Evolutionary conservation across 495 filamentous ascomycete species (phyloP).

Genomic region (Penicillium nucicola): DNA sequence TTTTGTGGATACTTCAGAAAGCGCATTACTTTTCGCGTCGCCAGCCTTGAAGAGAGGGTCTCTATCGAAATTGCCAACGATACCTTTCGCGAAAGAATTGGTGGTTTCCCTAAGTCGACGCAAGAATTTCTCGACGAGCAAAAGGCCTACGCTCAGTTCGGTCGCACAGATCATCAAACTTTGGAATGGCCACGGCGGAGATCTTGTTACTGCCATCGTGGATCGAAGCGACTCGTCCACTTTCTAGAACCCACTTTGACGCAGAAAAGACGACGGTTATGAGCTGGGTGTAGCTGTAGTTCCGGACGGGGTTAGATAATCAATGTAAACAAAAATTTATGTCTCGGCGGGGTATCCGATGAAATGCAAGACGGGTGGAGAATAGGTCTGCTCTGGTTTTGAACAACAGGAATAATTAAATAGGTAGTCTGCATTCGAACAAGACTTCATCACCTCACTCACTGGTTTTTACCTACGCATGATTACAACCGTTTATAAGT

Average conservation of each 20-base stretch:
- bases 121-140: neutral
- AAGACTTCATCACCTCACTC: too few species aligned
- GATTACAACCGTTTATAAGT: too few species aligned
- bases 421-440: too few species aligned
- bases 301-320: too few species aligned
- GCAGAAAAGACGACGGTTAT: neutral
- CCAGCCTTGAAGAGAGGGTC: neutral
- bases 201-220: neutral
- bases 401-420: too few species aligned
- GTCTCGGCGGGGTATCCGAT: too few species aligned
- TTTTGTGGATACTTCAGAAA: too few species aligned
- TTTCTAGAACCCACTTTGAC: neutral
- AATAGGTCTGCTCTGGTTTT: too few species aligned
- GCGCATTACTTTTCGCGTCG: too few species aligned
- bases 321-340: too few species aligned
- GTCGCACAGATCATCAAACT: neutral
- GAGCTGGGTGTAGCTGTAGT: neutral
- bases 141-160: neutral
- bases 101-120: neutral
- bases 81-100: neutral
- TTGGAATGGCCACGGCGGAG: neutral
- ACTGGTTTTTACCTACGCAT: too few species aligned
- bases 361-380: too few species aligned
- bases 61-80: neutral
- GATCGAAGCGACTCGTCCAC: neutral